Conservation (phyloP, 2,329 filamentous ascomycete genomes). For the Diaporthe citrichinensis region DNA sequence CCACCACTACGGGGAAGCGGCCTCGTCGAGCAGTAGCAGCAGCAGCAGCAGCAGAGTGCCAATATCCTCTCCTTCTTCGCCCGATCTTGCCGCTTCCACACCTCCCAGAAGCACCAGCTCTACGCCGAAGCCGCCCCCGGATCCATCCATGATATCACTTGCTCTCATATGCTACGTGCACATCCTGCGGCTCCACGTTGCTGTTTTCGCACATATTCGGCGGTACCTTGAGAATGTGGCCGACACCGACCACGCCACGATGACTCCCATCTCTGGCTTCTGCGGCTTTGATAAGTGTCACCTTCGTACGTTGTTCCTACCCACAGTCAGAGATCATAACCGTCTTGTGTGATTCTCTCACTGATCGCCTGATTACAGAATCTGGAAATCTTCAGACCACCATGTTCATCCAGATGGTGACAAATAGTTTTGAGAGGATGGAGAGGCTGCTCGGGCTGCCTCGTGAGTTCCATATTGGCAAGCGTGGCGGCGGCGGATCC, state of each 20-base stretch:
- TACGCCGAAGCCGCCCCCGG: not conserved
- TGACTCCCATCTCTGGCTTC: not conserved
- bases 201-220: constrained; percentile 32
- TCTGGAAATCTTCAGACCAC: constrained; percentile 38
- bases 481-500: not conserved
- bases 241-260: not conserved
- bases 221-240: constrained; percentile 24
- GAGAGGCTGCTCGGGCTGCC: constrained; percentile 36
- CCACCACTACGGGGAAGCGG: not conserved
- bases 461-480: constrained; percentile 32
- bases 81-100: not conserved
- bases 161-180: constrained; percentile 38
- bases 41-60: not conserved
- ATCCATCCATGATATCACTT: not conserved
- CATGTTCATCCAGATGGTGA: constrained; percentile 37
- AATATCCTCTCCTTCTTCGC: not conserved
- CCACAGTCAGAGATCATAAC: not conserved
- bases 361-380: constrained; percentile 15
- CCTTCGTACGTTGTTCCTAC: not conserved
- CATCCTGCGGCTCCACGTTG: constrained; percentile 37
- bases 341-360: not conserved
- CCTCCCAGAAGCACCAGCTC: not conserved
- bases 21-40: not conserved
- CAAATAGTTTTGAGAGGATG: constrained; percentile 37
- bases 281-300: not conserved